Evolutionary conservation across 805 yeast genomes (phyloP), one percentile per base, ranked within the genome.

Genomic region (Saccharomycopsis amapae): DNA sequence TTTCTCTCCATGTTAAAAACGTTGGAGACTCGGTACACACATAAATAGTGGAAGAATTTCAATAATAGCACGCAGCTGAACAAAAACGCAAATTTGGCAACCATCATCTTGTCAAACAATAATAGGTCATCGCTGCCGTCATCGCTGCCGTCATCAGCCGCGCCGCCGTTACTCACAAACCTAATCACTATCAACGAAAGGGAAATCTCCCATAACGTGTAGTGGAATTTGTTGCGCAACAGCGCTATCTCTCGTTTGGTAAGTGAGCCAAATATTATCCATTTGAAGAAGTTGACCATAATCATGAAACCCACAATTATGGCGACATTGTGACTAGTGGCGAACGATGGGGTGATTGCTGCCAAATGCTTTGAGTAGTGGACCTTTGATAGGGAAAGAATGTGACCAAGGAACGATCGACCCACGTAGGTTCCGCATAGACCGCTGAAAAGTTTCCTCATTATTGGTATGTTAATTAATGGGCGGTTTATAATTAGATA

Each of bases 161-260:
- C 24, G 15, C 18, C 28, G 10, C 33, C 13, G 5, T 18, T 31
- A 13, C 42, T 38, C 26, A 42, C 20, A 13, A 31, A 26, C 23
- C 36, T 43, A 7, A 49, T 18, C 15, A 49, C 52, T 4, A 46
- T 10, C 12, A 49, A 40, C 4, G 50, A 49, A 4, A 49, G 23
- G n/a, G 32, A 28, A 17, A 49, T 45, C 18, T 49, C 52, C 52
- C 52, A 49, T 15, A 49, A 22, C 3, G 50, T 49, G 38, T 45
- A 49, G 40, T 45, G 25, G 33, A 45, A 38, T 33, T 49, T 49
- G 17, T 42, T 31, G 22, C 19, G 18, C 25, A 49, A 36, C n/a
- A 34, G 34, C n/a, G 37, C 25, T 13, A 49, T 33, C 26, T 49
- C 52, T n/a, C 30, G 20, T 22, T 30, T 18, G 4, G 52, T 49